phyloP scores from a whole-genome alignment of 139 green algal species.

The Micromonas commoda region DNA sequence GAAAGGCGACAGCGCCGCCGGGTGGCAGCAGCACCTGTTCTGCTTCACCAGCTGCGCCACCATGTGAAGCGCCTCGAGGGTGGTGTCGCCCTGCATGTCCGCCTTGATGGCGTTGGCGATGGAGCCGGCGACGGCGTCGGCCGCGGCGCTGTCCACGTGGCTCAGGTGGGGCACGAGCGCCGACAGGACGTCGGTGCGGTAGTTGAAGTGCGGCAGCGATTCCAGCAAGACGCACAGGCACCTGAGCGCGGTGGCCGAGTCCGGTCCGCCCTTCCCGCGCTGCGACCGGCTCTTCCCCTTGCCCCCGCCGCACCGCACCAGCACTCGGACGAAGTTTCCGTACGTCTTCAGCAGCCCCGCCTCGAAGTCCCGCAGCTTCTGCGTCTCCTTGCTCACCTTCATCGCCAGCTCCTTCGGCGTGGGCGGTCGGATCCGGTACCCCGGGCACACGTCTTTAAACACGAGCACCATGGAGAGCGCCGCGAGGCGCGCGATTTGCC shows the following conservation, averaged over 20 bases:
- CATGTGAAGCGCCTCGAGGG: constrained; percentile 72
- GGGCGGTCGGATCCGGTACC: constrained; percentile 63
- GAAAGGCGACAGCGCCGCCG: constrained; percentile 37
- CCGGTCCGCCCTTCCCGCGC: constrained; percentile 19
- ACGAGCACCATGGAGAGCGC: constrained; percentile 72
- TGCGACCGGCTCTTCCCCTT: constrained; percentile 14
- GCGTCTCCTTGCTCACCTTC: constrained; percentile 77
- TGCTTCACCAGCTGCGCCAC: constrained; percentile 75
- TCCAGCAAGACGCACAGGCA: constrained; percentile 69
- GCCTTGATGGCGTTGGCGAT: neutral
- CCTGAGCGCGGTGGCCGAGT: constrained; percentile 51
- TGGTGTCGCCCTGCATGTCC: constrained; percentile 30
- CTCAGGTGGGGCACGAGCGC: constrained; percentile 66
- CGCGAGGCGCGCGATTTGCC: constrained; percentile 58
- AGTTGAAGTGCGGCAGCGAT: constrained; percentile 79
- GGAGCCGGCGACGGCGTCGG: constrained; percentile 29
- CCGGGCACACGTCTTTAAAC: constrained; percentile 46
- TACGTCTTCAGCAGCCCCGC: constrained; percentile 66
- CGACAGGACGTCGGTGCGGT: constrained; percentile 42
- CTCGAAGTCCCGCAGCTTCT: constrained; percentile 69
- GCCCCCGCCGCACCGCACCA: constrained; percentile 11
- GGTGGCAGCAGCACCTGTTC: constrained; percentile 48
- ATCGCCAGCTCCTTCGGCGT: constrained; percentile 62
- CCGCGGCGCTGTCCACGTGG: constrained; percentile 36
- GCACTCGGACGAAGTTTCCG: constrained; percentile 38